Percentiles rank a stretch among this genome's conserved stretches.
Evolutionary conservation across 495 filamentous ascomycete species (phyloP).

Genomic region (Penicillium taxi): DNA sequence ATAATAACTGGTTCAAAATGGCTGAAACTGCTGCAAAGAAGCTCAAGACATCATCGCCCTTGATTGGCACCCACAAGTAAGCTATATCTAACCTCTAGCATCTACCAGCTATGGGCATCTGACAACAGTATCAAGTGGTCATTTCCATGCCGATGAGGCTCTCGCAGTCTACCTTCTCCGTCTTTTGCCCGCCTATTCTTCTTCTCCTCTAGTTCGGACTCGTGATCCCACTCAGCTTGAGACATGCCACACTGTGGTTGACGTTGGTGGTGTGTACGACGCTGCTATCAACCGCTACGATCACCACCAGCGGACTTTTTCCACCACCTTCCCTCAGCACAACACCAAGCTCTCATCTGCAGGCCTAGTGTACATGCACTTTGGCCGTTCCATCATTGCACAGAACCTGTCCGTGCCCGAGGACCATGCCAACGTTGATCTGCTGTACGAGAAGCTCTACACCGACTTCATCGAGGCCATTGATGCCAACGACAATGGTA

Average conservation of each 20-base stretch:
- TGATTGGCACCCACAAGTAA: conserved; percentile 84
- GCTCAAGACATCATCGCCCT: conserved; percentile 53
- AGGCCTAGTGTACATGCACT: conserved; percentile 92
- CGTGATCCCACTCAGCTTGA: conserved; percentile 72
- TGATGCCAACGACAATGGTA: conserved; percentile 96
- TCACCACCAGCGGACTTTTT: conserved; percentile 92
- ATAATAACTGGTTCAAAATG: conserved; percentile 46
- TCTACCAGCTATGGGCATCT: conserved; percentile 1
- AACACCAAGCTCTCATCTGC: conserved; percentile 86
- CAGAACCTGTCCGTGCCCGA: conserved; percentile 53
- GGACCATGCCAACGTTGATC: conserved; percentile 56
- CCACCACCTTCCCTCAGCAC: conserved; percentile 66
- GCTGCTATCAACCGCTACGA: conserved; percentile 71
- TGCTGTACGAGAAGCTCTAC: conserved; percentile 86
- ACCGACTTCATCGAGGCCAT: conserved; percentile 89
- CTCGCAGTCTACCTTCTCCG: conserved; percentile 96
- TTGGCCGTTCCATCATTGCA: conserved; percentile 73
- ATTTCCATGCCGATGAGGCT: conserved; percentile 98
- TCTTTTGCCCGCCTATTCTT: conserved; percentile 69
- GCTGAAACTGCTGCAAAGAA: conserved; percentile 62
- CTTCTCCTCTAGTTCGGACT: conserved; percentile 72
- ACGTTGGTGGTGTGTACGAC: conserved; percentile 89
- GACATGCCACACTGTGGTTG: conserved; percentile 88
- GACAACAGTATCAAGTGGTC: conserved; percentile 51
- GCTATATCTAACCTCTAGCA: conserved; percentile 6